Conservation (phyloP, 129 eudicot species). For the Chrysanthemum makinoi region DNA sequence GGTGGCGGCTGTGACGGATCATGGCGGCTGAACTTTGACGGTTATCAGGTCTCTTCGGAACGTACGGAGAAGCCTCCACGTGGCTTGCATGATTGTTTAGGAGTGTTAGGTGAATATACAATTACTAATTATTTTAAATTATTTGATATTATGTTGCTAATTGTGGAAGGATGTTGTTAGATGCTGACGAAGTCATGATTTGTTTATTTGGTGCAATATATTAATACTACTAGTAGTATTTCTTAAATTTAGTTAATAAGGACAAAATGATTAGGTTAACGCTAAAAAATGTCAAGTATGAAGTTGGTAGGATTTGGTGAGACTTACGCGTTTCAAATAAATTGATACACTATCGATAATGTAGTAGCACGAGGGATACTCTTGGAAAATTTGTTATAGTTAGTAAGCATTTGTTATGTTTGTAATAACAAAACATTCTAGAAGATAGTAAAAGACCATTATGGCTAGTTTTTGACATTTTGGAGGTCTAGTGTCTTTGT, state of each 20-base stretch:
- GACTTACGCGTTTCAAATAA: background rate
- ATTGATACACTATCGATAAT: background rate
- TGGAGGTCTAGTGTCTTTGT: background rate
- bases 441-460: background rate
- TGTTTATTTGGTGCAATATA: constrained; percentile 1
- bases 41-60: constrained; percentile 47
- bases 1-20: constrained; percentile 38
- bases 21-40: constrained; percentile 80
- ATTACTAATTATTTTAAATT: constrained; percentile 1
- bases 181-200: constrained; percentile 3
- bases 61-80: constrained; percentile 65
- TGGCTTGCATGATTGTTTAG: constrained; percentile 67
- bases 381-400: background rate
- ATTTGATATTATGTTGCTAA: constrained; percentile 8
- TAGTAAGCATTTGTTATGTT: too few relatives aligned
- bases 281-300: too few relatives aligned
- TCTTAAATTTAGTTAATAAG: constrained; percentile 13
- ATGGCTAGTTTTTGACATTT: background rate
- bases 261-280: background rate
- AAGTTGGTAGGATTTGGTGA: background rate
- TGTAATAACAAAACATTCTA: too few relatives aligned
- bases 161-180: constrained; percentile 7
- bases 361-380: background rate
- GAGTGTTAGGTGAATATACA: constrained; percentile 53
- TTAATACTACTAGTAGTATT: background rate